Percentiles rank a stretch among this genome's conserved stretches.
These are phyloP conservation scores for Botryosphaeria dothidea DNA, from an alignment of 2,329 filamentous ascomycete genomes.

Conservation along the genomic window DNA sequence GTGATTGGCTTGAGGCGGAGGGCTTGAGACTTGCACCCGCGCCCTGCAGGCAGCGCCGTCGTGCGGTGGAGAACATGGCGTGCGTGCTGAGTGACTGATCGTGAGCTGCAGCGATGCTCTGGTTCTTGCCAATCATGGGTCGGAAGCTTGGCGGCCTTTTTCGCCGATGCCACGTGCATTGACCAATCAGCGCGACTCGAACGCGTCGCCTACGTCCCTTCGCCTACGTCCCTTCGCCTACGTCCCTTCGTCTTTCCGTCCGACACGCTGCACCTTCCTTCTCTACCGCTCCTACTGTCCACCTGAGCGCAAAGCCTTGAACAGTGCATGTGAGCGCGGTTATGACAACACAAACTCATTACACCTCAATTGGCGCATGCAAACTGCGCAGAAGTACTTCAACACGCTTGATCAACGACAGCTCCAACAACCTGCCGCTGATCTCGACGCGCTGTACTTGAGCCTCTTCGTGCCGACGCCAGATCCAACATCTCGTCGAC, in stretches of 20 bases:
- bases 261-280: background rate
- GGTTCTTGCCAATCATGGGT: background rate
- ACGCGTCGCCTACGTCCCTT: background rate
- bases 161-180: constrained; percentile 2
- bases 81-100: constrained; percentile 16
- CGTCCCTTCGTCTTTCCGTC: too few relatives aligned
- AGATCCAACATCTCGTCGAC: constrained; percentile 4
- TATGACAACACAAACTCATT: background rate
- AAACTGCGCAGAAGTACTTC: background rate
- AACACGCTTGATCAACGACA: background rate
- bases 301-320: background rate
- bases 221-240: too few relatives aligned
- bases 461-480: background rate
- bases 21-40: constrained; percentile 45
- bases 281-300: background rate
- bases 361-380: background rate
- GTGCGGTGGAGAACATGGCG: constrained; percentile 66
- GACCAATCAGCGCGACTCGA: background rate
- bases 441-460: background rate
- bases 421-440: background rate
- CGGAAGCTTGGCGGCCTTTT: background rate
- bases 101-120: background rate
- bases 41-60: constrained; percentile 56
- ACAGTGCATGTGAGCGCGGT: background rate
- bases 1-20: constrained; percentile 41